Evolutionary conservation across 1,284 basidiomycete species (phyloP).

Genomic region (Microbotryum scabiosae): DNA sequence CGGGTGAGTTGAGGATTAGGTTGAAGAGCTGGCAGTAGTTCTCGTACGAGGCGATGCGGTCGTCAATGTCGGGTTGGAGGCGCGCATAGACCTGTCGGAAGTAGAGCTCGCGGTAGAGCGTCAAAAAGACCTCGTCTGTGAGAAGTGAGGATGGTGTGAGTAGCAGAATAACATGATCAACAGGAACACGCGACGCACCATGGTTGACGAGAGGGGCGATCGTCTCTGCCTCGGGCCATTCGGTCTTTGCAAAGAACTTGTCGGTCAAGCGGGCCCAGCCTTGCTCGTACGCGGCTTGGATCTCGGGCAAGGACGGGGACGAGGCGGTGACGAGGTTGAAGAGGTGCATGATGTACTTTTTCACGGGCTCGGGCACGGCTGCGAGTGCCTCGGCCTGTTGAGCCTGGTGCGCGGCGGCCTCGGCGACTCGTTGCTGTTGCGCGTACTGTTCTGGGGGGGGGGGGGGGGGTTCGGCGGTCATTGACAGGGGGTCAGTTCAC

Average conservation of each 20-base stretch:
- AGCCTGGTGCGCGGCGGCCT: constrained; percentile 25
- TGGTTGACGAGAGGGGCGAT: constrained; percentile 90
- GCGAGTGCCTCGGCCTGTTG: constrained; percentile 28
- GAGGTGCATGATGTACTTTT: constrained; percentile 31
- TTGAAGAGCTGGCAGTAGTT: constrained; percentile 98
- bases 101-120: constrained; percentile 91
- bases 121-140: constrained; percentile 83
- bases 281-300: constrained; percentile 32
- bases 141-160: background rate
- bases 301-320: constrained; percentile 27
- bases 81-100: constrained; percentile 70
- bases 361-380: constrained; percentile 30
- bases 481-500: background rate
- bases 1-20: constrained; percentile 87
- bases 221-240: constrained; percentile 96
- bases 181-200: constrained; percentile 46
- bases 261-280: constrained; percentile 95
- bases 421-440: constrained; percentile 31
- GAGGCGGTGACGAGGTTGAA: constrained; percentile 25
- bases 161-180: background rate
- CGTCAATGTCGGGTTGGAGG: constrained; percentile 84
- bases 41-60: constrained; percentile 96
- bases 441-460: constrained; percentile 23
- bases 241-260: constrained; percentile 85
- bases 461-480: background rate